Conservation (phyloP, 768 basidiomycete species). For the Tubosaeta sp. region DNA sequence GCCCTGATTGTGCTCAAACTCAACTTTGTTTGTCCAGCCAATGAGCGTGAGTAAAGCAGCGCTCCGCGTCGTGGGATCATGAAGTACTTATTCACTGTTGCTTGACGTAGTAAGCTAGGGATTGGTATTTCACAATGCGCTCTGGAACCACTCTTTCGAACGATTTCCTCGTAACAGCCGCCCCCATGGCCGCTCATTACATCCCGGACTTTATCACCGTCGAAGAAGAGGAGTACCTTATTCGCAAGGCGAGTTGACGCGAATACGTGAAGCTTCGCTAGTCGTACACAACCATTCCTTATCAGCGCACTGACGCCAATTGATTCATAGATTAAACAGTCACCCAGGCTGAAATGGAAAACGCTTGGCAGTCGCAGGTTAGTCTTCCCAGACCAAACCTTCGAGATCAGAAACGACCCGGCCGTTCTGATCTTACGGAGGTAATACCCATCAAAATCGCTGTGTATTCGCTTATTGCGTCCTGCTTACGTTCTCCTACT, state of each 20-base stretch:
- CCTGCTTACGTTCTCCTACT: conserved; percentile 1
- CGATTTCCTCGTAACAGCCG: conserved; percentile 22
- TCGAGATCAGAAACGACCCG: background rate
- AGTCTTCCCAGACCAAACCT: background rate
- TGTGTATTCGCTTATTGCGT: conserved; percentile 1
- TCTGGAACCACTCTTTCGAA: conserved; percentile 2
- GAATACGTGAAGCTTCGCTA: background rate
- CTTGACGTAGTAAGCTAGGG: background rate
- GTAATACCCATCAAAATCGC: conserved; percentile 1
- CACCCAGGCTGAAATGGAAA: conserved; percentile 83
- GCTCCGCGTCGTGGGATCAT: conserved; percentile 21
- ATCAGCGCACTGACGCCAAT: conserved; percentile 15
- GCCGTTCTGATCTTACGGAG: background rate
- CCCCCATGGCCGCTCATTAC: conserved; percentile 50
- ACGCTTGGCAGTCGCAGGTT: conserved; percentile 32
- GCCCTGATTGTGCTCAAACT: background rate
- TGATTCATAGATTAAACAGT: conserved; percentile 59
- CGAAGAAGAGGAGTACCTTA: conserved; percentile 73
- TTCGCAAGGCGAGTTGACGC: conserved; percentile 57
- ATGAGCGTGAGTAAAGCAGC: background rate
- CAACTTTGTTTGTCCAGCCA: conserved; percentile 4
- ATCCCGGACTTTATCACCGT: conserved; percentile 73
- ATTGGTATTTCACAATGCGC: conserved; percentile 12
- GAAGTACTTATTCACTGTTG: background rate
- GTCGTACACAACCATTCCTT: background rate